phyloP scores from a whole-genome alignment of 1,139 yeast species.

The Suhomyces wounanorum region DNA sequence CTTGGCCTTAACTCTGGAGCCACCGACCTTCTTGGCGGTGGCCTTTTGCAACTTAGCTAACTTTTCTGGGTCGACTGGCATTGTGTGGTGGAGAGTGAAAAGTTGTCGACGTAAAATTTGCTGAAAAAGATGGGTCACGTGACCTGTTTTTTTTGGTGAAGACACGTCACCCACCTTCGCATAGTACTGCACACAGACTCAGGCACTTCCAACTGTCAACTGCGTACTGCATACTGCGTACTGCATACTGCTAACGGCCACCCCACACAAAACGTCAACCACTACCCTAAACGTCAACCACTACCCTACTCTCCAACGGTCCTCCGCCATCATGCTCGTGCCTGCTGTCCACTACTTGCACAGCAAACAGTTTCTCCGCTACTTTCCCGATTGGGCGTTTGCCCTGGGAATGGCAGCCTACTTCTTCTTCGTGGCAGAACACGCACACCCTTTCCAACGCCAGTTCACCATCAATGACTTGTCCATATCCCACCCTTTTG shows the following conservation, averaged over 20 bases:
- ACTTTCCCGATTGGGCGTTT: constrained; percentile 38
- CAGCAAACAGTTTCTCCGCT: constrained; percentile 20
- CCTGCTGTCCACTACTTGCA: constrained; percentile 14
- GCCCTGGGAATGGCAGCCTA: constrained; percentile 28
- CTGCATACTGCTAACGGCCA: too few relatives aligned
- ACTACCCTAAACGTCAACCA: too few relatives aligned
- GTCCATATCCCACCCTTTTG: constrained; percentile 70
- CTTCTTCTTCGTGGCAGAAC: constrained; percentile 40
- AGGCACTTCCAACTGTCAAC: too few relatives aligned
- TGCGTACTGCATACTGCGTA: too few relatives aligned
- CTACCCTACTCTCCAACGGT: neutral
- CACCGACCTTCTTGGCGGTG: constrained; percentile 79
- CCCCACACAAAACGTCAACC: too few relatives aligned
- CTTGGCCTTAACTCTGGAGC: constrained; percentile 84
- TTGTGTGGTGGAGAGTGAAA: constrained; percentile 27
- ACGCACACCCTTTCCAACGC: constrained; percentile 30
- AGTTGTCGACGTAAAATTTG: constrained; percentile 23
- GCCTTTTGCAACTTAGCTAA: constrained; percentile 81
- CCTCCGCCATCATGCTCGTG: neutral
- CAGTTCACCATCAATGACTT: constrained; percentile 32
- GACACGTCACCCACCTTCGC: too few relatives aligned
- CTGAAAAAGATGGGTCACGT: too few relatives aligned
- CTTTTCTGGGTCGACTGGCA: constrained; percentile 89
- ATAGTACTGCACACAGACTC: too few relatives aligned
- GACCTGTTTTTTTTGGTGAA: too few relatives aligned